Percentiles rank a stretch among this genome's conserved stretches.
These are phyloP conservation scores for Erythrophleum fordii DNA, from an alignment of 306 rosid species.

Conservation along the genomic window DNA sequence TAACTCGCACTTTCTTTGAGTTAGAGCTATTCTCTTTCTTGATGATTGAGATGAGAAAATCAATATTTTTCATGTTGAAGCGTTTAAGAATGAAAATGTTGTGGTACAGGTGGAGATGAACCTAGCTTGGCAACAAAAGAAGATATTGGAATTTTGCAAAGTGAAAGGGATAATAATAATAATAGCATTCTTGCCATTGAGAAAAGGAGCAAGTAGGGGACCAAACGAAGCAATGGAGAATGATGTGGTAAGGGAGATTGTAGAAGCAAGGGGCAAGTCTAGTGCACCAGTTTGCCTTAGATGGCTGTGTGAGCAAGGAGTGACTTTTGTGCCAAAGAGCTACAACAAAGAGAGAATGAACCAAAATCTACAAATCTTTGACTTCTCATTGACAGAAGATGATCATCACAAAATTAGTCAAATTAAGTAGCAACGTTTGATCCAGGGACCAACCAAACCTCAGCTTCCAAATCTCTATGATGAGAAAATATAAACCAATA, in stretches of 20 bases:
- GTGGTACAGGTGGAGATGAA: constrained; percentile 67
- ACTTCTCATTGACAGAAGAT: constrained; percentile 49
- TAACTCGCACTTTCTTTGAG: no score
- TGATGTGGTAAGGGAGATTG: constrained; percentile 53
- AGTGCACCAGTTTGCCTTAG: constrained; percentile 58
- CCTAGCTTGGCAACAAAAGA: constrained; percentile 71
- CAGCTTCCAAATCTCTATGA: constrained; percentile 52
- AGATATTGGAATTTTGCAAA: constrained; percentile 56
- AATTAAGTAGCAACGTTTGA: constrained; percentile 48
- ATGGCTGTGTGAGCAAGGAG: constrained; percentile 63
- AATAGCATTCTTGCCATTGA: constrained; percentile 65
- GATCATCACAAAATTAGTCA: constrained; percentile 45
- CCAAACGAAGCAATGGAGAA: constrained; percentile 60
- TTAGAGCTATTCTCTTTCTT: no score
- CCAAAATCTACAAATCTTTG: constrained; percentile 58
- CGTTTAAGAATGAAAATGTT: no score
- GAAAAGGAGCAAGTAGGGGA: constrained; percentile 59
- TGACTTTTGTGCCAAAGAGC: constrained; percentile 59
- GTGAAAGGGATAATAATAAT: constrained; percentile 51
- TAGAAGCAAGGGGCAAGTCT: constrained; percentile 48
- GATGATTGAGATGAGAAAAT: no score
- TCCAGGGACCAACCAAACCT: constrained; percentile 62
- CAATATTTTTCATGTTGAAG: no score
- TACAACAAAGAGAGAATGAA: constrained; percentile 59
- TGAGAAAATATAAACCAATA: constrained; percentile 30